phyloP scores from a whole-genome alignment of 2,329 filamentous ascomycete genomes.

The Cladosporium phlei region DNA sequence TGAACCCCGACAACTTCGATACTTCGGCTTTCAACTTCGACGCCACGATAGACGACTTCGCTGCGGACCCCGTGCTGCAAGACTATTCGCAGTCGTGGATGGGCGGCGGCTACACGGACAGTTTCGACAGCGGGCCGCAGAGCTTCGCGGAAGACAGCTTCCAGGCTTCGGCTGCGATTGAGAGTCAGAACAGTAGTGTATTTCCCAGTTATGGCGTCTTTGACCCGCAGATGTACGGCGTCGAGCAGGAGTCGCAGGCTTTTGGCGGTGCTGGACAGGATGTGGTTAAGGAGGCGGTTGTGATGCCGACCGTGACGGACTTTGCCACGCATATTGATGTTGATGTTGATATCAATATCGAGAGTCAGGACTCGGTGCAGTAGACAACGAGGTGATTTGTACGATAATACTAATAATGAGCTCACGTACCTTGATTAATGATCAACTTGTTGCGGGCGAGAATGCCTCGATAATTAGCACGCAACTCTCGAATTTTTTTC shows the following conservation, averaged over 20 bases:
- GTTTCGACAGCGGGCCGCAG: constrained; percentile 6
- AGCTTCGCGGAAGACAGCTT: constrained; percentile 1
- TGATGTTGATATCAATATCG: too few relatives aligned
- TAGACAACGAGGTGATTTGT: too few relatives aligned
- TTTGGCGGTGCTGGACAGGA: constrained; percentile 21
- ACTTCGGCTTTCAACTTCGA: constrained; percentile 29
- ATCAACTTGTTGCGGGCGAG: too few relatives aligned
- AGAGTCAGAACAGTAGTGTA: constrained; percentile 3
- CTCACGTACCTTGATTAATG: too few relatives aligned
- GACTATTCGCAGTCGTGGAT: constrained; percentile 20
- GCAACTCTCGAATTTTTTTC: too few relatives aligned
- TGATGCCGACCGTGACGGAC: not conserved
- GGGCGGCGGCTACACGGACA: constrained; percentile 16
- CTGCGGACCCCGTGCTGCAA: constrained; percentile 23
- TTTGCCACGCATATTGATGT: not conserved
- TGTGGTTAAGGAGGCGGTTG: constrained; percentile 5
- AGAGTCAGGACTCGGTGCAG: not conserved
- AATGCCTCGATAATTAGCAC: too few relatives aligned
- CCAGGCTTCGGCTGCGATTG: not conserved
- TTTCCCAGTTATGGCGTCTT: constrained; percentile 12
- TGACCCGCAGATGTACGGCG: constrained; percentile 15
- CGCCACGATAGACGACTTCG: constrained; percentile 17
- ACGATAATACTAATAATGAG: too few relatives aligned
- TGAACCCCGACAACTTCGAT: constrained; percentile 24
- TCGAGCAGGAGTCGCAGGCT: constrained; percentile 17